Percentiles rank a stretch among this genome's conserved stretches.
Evolutionary conservation across 768 basidiomycete genomes (phyloP).

Genomic region (Fomitopsis serialis): DNA sequence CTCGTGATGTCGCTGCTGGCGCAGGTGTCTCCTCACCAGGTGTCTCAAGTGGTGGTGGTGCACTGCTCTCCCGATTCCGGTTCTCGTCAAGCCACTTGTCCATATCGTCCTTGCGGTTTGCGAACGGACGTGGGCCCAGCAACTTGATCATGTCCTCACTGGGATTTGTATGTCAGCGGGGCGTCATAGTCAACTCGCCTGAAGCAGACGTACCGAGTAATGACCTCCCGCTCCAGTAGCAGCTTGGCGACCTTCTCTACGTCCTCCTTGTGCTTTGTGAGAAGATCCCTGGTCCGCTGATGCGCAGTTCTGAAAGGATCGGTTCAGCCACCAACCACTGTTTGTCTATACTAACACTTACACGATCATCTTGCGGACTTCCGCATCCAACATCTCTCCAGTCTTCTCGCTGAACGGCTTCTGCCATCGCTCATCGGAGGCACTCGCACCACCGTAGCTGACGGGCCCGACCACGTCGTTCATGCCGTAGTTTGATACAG

Average conservation of each 20-base stretch:
- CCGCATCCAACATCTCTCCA: slow-evolving; percentile 83
- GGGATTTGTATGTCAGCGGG: slow-evolving; percentile 8
- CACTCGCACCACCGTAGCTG: slow-evolving; percentile 88
- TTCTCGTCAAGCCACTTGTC: slow-evolving; percentile 94
- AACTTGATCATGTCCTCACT: slow-evolving; percentile 87
- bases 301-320: slow-evolving; percentile 57
- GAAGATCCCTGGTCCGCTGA: slow-evolving; percentile 71
- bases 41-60: slow-evolving; percentile 58
- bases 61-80: slow-evolving; percentile 49
- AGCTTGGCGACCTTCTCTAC: slow-evolving; percentile 92
- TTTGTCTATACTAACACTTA: slow-evolving; percentile 25
- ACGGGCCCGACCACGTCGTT: slow-evolving; percentile 92
- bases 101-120: slow-evolving; percentile 83
- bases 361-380: slow-evolving; percentile 96
- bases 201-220: slow-evolving; percentile 69
- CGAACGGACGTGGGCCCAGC: slow-evolving; percentile 79
- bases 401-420: slow-evolving; percentile 99
- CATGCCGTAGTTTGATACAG: slow-evolving; percentile 96
- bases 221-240: slow-evolving; percentile 91
- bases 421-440: slow-evolving; percentile 82
- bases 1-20: slow-evolving; percentile 40
- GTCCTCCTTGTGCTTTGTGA: slow-evolving; percentile 76
- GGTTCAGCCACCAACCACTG: slow-evolving; percentile 6
- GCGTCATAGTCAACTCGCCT: not conserved
- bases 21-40: slow-evolving; percentile 35